Base-by-base conservation (phyloP, 768 basidiomycete species). In the Leccinum boreale region DNA sequence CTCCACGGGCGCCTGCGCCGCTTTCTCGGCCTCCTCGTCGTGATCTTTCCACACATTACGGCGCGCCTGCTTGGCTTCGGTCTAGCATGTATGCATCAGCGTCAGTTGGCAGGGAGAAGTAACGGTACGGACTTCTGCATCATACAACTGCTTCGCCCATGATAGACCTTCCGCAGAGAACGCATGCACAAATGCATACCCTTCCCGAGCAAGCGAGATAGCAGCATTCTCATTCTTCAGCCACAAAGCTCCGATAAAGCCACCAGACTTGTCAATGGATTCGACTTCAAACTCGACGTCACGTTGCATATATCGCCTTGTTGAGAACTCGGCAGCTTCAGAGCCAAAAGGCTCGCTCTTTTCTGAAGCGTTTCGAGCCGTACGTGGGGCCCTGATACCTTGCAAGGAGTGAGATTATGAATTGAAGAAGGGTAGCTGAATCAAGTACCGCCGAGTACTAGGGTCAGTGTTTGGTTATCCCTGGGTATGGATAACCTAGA, bases 271-370 rank as follows among this genome's bases (percentile, higher is more conserved):
- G 77, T 99, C 96, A 15, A 88, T 84, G 15, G 82, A 81, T 58
- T 96, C 92, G 48, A 98, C 86, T 64, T 92, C 90, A 58, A 98
- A 86, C 71, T 99, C 96, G 6, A 93, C 86, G 67, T 99, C 96
- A 28, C 96, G 85, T 71, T 99, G 96, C 88, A 98, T 88, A 70
- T 88, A 94, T 59, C 83, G 81, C 45, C 85, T 83, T 8, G 82
- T 82, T 3, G 92, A 80, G 65, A 91, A 98, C 39, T 92, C 88
- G 5, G 82, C 77, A 5, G 94, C 85, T 67, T 99, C 96, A 1
- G 71, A 65, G 15, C 96, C 97, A 71, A 79, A 98, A 2, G 94
- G 91, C 67, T 99, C 96, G 50, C 86, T 79, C 73, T 94, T 94
- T 62, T 98, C 97, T 6, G 84, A 84, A 11, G 79, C 52, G 69